Evolutionary conservation across 202 grass and related monocot genomes (phyloP), one percentile per base, ranked within the genome.

Genomic region (Carex sylvatica): DNA sequence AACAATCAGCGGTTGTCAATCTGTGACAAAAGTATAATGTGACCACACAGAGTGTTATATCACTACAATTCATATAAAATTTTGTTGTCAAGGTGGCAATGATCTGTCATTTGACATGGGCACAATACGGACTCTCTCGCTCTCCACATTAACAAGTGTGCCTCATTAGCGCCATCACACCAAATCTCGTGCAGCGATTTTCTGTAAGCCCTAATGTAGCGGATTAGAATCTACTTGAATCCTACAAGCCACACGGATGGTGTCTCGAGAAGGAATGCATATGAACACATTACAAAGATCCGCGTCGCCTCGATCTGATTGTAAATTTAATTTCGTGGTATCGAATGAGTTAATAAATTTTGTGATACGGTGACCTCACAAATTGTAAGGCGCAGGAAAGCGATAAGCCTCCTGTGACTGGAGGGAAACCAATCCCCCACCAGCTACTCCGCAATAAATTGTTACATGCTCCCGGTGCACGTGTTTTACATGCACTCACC

Each of bases 401-500:
- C 78, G 84, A 82, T 82, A 86, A 86, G 67, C 33, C 67, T n/a
- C 84, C 58, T 63, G 77, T 81, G 66, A 73, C 54, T 78, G 51
- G 11, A 74, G 47, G 0, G 15, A 69, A 36, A 5, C 9, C 14
- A 44, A 14, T 14, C 60, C 70, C 52, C 13, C 24, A 36, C 30
- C 2, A 68, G 0, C 13, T 19, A 46, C 33, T 64, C 3, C 12
- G 22, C 10, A 14, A 7, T 52, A 51, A 26, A 24, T 52, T 52
- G 4, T 49, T 73, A 2, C 19, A 52, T 73, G 40, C 70, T 73
- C 42, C 22, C 44, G 70, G 70, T 13, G 70, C 44, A 73, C 42
- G 44, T 23, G 23, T 73, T 24, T 14, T 4, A 13, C 26, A 0
- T 5, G 13, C 20, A 53, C 30, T 26, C 12, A 30, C 19, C 46